These are phyloP conservation scores for Xylariaceae sp. DNA, from an alignment of 2,329 filamentous ascomycete genomes.

Conservation along the genomic window DNA sequence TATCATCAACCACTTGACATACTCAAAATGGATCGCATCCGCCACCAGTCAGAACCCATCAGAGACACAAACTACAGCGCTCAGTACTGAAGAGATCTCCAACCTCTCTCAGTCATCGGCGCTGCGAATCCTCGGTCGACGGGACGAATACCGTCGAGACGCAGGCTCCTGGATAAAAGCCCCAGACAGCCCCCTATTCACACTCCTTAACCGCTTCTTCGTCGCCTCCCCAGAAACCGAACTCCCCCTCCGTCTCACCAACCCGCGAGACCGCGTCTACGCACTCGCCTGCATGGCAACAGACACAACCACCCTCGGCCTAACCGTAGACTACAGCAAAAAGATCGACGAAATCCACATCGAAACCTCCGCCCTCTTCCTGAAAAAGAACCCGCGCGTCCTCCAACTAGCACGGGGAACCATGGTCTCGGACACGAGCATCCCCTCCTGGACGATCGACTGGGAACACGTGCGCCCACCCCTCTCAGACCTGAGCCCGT, in stretches of 20 bases:
- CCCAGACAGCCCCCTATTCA: conserved; percentile 17
- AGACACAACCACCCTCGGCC: conserved; percentile 7
- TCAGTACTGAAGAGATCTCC: conserved; percentile 21
- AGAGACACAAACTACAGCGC: not conserved
- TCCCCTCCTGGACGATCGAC: conserved; percentile 22
- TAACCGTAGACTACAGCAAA: conserved; percentile 15
- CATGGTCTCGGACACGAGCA: not conserved
- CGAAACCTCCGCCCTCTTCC: conserved; percentile 17
- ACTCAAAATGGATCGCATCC: conserved; percentile 23
- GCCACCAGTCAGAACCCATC: conserved; percentile 8
- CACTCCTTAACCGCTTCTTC: conserved; percentile 17
- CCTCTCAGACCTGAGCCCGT: conserved; percentile 3
- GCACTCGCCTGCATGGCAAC: conserved; percentile 18
- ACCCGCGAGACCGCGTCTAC: conserved; percentile 19
- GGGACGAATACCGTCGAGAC: conserved; percentile 20
- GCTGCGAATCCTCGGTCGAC: conserved; percentile 14
- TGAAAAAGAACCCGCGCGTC: conserved; percentile 10
- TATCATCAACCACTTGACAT: conserved; percentile 24
- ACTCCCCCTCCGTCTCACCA: not conserved
- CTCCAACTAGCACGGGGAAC: conserved; percentile 17
- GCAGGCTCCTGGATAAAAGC: conserved; percentile 15
- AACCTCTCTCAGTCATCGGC: conserved; percentile 21
- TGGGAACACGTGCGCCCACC: conserved; percentile 19
- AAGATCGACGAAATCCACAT: conserved; percentile 9
- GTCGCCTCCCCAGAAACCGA: not conserved